These are phyloP conservation scores for Carex cristatella DNA, from an alignment of 176 grass and related monocot species.

Conservation along the genomic window DNA sequence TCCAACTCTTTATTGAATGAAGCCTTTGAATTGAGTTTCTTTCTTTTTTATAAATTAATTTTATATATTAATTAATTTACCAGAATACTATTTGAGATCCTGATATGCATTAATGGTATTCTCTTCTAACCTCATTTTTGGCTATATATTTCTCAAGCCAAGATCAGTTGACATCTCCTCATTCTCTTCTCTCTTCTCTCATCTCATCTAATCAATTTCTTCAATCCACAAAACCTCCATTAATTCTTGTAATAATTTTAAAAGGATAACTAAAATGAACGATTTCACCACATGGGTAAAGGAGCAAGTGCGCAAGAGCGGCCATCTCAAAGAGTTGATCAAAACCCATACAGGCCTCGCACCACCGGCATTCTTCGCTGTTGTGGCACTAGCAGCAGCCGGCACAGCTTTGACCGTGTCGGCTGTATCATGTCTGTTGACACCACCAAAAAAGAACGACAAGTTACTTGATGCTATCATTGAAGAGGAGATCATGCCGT, in stretches of 20 bases:
- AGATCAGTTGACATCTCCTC: neutral
- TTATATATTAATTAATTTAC: neutral
- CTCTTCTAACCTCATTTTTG: conserved; percentile 4
- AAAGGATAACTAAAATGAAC: conserved; percentile 4
- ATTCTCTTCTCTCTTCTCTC: neutral
- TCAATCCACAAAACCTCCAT: neutral
- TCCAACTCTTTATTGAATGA: neutral
- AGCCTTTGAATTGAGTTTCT: neutral
- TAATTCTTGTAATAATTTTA: neutral
- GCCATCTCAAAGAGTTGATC: conserved; percentile 15
- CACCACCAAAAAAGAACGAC: neutral
- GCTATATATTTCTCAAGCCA: conserved; percentile 24
- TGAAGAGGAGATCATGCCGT: conserved; percentile 1
- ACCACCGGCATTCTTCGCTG: neutral
- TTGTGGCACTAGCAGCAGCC: neutral
- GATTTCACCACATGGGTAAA: conserved; percentile 13
- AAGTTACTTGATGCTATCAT: neutral
- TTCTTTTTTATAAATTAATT: neutral
- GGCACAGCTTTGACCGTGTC: conserved; percentile 8
- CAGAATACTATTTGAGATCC: neutral
- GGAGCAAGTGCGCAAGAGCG: neutral
- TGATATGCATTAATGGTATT: neutral
- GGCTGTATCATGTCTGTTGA: neutral
- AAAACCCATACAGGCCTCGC: conserved; percentile 8
- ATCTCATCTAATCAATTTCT: neutral